Percentiles rank a stretch among this genome's conserved stretches.
Conservation (phyloP, 768 basidiomycete species). For the Serendipita vermifera region DNA sequence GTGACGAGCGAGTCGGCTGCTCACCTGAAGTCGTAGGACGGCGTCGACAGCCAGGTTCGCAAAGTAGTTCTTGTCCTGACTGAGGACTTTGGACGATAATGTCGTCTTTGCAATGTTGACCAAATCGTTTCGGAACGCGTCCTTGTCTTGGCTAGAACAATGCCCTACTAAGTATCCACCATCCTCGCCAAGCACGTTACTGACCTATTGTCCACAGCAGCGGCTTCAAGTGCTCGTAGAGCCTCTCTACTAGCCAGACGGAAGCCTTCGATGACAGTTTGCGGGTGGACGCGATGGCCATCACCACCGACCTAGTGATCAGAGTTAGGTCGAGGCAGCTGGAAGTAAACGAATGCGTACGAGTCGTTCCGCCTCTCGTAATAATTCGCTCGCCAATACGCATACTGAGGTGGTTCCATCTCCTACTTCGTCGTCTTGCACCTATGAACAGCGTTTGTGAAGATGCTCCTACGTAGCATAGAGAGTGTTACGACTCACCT, state of each 20-base stretch:
- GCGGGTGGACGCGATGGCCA: slow-evolving; percentile 85
- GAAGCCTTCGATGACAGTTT: slow-evolving; percentile 95
- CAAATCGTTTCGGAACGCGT: slow-evolving; percentile 68
- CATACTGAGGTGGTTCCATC: slow-evolving; percentile 90
- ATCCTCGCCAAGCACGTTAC: no score
- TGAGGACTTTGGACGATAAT: slow-evolving; percentile 86
- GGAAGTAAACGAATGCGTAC: slow-evolving; percentile 29
- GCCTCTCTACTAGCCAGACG: slow-evolving; percentile 81
- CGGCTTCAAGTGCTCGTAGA: slow-evolving; percentile 65
- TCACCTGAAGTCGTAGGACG: slow-evolving; percentile 77
- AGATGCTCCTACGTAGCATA: no score
- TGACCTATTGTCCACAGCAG: slow-evolving; percentile 75
- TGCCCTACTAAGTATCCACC: neutral
- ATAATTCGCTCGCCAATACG: slow-evolving; percentile 79
- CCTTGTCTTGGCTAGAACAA: slow-evolving; percentile 2
- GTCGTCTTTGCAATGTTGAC: slow-evolving; percentile 97
- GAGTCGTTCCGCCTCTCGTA: slow-evolving; percentile 91
- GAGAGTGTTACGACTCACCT: slow-evolving; percentile 23
- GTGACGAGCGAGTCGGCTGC: neutral
- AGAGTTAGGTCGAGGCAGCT: no score
- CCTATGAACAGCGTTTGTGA: no score
- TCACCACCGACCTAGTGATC: neutral
- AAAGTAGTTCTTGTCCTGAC: slow-evolving; percentile 96
- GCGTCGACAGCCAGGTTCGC: slow-evolving; percentile 96
- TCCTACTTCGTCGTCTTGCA: slow-evolving; percentile 99